phyloP scores from a whole-genome alignment of 768 basidiomycete genomes.

The Mrakia hoshinonis region DNA sequence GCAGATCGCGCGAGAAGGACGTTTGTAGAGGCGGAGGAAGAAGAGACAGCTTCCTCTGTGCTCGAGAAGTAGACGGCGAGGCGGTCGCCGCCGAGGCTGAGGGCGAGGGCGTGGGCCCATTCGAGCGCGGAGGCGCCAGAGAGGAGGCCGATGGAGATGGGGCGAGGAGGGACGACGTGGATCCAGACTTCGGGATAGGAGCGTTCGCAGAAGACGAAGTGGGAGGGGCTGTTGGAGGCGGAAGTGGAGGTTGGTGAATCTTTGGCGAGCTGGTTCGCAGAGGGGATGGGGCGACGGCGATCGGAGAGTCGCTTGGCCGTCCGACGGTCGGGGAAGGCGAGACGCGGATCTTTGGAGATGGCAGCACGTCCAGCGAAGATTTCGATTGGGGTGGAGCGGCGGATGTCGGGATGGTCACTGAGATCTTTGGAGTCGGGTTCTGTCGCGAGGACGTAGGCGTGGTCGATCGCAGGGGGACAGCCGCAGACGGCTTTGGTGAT shows the following conservation, averaged over 20 bases:
- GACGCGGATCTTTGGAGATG: constrained; percentile 20
- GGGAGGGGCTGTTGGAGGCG: background rate
- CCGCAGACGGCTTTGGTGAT: background rate
- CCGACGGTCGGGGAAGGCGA: background rate
- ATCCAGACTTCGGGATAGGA: constrained; percentile 32
- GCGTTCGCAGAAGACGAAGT: constrained; percentile 8
- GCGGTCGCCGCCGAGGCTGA: background rate
- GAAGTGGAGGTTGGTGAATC: background rate
- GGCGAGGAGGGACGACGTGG: constrained; percentile 17
- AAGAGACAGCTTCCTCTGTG: constrained; percentile 48
- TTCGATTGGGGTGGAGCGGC: background rate
- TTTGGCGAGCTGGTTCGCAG: background rate
- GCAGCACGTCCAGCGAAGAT: background rate
- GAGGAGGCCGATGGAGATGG: constrained; percentile 6
- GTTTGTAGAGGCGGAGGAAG: constrained; percentile 38
- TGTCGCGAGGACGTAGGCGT: background rate
- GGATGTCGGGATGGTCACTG: background rate
- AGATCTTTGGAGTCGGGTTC: constrained; percentile 3
- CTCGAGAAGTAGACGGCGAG: constrained; percentile 10
- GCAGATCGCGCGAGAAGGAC: constrained; percentile 40
- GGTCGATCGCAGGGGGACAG: background rate
- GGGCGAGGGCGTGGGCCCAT: background rate
- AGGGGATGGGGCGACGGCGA: background rate
- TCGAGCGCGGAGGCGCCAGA: background rate
- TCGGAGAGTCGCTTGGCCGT: background rate